Evolutionary conservation across 2,329 filamentous ascomycete species (phyloP), one percentile per base, ranked within the genome.

Genomic region (Cercospora brassicicola): DNA sequence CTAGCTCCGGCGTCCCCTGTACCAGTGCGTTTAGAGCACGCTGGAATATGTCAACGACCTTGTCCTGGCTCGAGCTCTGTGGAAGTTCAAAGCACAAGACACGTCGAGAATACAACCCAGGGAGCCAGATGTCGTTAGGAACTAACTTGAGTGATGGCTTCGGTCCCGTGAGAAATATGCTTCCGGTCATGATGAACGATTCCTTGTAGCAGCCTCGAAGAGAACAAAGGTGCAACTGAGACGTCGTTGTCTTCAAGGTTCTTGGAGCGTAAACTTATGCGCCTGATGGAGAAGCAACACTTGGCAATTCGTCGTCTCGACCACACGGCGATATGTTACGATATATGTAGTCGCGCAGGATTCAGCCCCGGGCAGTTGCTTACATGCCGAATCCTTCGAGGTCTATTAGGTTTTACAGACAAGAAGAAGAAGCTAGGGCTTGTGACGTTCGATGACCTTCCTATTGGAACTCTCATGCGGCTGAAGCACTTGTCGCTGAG

Each of bases 41-140:
- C 23, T 69, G 36, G 9, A 72, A 4, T 13, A 66, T 57, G 26
- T 70, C 67, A 15, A 71, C 42, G 20, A 63, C 67, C 26, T 67
- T 67, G 10, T 69, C 69, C 23, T 70, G 72, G 26, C 30, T 71
- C 3, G 67, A 71, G n/a, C 26, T 28, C 8, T 39, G 4, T 2
- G 71, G 68, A 5, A 72, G 51, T 31, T 65, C 68, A 62, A 72
- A 73, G 51, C 66, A 70, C 31, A 72, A 39, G 28, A 72, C 62
- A 13, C 70, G 68, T 8, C 71, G 67, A 20, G 70, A 71, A 57
- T 71, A 72, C 15, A 73, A 66, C 10, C 67, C 64, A 8, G 70
- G 71, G 5, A 73, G 65, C 70, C 71, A 73, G 59, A 72, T 68
- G 57, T 73, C 70, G 68, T 69, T 73, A 64, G 71, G 69, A 4